Conservation (phyloP, 345 rosid genomes). For the Angophora floribunda region DNA sequence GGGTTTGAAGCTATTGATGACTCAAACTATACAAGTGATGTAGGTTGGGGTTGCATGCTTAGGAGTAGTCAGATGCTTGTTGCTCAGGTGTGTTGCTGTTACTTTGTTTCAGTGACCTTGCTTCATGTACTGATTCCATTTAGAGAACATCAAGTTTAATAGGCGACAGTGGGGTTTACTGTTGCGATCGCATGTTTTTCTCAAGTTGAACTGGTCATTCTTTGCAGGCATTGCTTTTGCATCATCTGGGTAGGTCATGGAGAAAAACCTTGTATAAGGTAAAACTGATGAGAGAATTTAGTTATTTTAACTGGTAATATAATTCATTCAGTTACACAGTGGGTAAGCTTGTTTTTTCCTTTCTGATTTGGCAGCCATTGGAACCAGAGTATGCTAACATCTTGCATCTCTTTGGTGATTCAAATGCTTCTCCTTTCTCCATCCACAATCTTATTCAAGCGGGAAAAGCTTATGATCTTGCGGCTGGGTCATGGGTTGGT, state of each 20-base stretch:
- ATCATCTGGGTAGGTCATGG: constrained; percentile 87
- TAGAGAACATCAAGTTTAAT: not conserved
- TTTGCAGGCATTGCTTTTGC: constrained; percentile 75
- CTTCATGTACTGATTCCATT: not conserved
- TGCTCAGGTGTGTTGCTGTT: constrained; percentile 52
- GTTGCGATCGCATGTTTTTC: not conserved
- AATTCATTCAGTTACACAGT: not conserved
- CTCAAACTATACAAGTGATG: constrained; percentile 65
- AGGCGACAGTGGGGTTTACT: not conserved
- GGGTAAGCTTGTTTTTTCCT: not conserved
- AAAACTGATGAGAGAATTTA: not conserved
- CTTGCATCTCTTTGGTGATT: constrained; percentile 78
- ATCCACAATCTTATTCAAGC: constrained; percentile 79
- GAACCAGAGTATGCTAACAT: constrained; percentile 59
- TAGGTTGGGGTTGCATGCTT: constrained; percentile 95
- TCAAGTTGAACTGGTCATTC: not conserved
- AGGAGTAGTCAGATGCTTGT: constrained; percentile 98
- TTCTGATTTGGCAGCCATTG: constrained; percentile 40
- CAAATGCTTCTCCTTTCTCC: constrained; percentile 57
- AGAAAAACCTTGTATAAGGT: constrained; percentile 55
- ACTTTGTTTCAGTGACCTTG: not conserved
- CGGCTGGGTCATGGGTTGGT: constrained; percentile 98
- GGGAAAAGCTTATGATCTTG: constrained; percentile 78
- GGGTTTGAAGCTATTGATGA: constrained; percentile 74
- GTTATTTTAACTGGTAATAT: not conserved